A percentile compares a stretch with the other conserved stretches of the same genome.
These are phyloP conservation scores for Glutinoglossum americanum DNA, from an alignment of 495 filamentous ascomycete species.

Conservation along the genomic window DNA sequence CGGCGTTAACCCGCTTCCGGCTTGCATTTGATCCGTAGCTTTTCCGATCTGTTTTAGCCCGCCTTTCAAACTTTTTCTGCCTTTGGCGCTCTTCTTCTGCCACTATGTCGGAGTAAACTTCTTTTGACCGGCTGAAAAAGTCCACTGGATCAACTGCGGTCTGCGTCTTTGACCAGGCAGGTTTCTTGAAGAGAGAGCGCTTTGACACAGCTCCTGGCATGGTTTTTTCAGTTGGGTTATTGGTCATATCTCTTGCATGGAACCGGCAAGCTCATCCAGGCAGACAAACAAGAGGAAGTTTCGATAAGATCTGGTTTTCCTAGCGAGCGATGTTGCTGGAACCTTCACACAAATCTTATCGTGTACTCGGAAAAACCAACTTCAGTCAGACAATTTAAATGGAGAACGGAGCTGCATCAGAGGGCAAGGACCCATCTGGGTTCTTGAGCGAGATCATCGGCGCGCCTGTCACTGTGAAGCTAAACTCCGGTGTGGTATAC, in stretches of 20 bases:
- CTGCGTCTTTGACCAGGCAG: slow-evolving; percentile 27
- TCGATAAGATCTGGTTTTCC: not conserved
- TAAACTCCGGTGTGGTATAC: slow-evolving; percentile 90
- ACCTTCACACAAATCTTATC: not conserved
- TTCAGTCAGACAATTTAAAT: slow-evolving; percentile 20
- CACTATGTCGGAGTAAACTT: slow-evolving; percentile 36
- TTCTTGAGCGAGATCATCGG: slow-evolving; percentile 89
- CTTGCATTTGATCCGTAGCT: slow-evolving; percentile 4
- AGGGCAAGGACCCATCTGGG: slow-evolving; percentile 71
- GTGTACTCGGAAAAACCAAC: not conserved
- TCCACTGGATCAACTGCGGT: slow-evolving; percentile 26
- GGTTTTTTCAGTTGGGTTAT: not conserved
- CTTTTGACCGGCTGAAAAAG: slow-evolving; percentile 45
- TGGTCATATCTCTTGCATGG: not conserved
- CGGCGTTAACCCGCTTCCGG: not conserved
- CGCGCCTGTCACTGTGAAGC: slow-evolving; percentile 74
- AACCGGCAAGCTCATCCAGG: not conserved
- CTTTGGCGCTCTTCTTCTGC: slow-evolving; percentile 27
- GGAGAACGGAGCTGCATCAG: slow-evolving; percentile 48
- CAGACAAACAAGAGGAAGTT: not conserved
- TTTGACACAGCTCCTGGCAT: slow-evolving; percentile 16
- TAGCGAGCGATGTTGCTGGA: not conserved
- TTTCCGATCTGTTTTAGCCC: slow-evolving; percentile 12
- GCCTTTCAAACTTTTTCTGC: slow-evolving; percentile 12
- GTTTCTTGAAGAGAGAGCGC: slow-evolving; percentile 46